These are phyloP conservation scores for Talaromyces ruber DNA, from an alignment of 495 filamentous ascomycete genomes.

Conservation along the genomic window DNA sequence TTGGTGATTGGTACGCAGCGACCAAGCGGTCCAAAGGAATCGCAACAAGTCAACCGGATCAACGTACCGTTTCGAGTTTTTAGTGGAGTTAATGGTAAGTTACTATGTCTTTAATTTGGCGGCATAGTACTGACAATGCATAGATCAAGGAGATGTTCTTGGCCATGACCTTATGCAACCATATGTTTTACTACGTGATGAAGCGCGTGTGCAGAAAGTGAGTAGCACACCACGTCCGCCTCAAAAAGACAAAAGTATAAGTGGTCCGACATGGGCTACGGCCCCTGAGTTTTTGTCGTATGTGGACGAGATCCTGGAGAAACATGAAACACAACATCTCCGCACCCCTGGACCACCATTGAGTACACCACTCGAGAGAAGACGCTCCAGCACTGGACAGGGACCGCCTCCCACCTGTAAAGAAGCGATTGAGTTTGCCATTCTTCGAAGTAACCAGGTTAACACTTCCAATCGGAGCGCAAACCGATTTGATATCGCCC, in stretches of 20 bases:
- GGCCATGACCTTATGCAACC: slow-evolving; percentile 89
- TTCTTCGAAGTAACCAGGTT: slow-evolving; percentile 65
- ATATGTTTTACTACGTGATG: slow-evolving; percentile 81
- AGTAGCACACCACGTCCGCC: slow-evolving; percentile 13
- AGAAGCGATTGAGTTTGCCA: slow-evolving; percentile 85
- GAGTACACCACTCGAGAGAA: slow-evolving; percentile 57
- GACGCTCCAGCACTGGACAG: slow-evolving; percentile 4
- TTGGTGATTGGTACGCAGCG: slow-evolving; percentile 88
- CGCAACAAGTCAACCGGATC: slow-evolving; percentile 78
- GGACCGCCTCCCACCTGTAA: slow-evolving; percentile 47
- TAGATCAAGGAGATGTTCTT: slow-evolving; percentile 56
- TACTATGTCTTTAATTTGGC: not conserved
- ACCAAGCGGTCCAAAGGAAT: slow-evolving; percentile 63
- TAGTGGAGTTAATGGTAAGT: slow-evolving; percentile 70
- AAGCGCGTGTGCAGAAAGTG: slow-evolving; percentile 48
- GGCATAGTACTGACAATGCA: not conserved
- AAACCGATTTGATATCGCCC: slow-evolving; percentile 90
- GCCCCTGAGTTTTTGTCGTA: slow-evolving; percentile 63
- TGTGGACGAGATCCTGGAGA: slow-evolving; percentile 67
- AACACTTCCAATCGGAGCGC: slow-evolving; percentile 54
- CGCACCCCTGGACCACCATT: slow-evolving; percentile 49
- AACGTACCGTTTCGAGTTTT: slow-evolving; percentile 94
- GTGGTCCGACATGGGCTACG: slow-evolving; percentile 27
- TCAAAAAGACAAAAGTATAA: slow-evolving; percentile 31
- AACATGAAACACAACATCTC: slow-evolving; percentile 30